A percentile compares a stretch with the other conserved stretches of the same genome.
phyloP scores from a whole-genome alignment of 805 yeast species.

The Hemisphaericaspora nanyangensis region DNA sequence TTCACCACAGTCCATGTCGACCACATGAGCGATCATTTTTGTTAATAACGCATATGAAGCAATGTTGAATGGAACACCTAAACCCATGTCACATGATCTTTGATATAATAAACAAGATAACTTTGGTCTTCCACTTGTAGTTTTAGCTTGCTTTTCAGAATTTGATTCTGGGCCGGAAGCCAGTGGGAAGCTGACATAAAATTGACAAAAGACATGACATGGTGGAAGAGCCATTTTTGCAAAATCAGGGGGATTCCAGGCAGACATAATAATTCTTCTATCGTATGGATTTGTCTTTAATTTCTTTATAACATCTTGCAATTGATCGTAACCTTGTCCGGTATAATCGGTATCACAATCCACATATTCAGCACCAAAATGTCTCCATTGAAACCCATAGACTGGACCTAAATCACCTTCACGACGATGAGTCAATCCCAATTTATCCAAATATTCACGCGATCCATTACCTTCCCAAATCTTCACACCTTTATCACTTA shows the following conservation, averaged over 20 bases:
- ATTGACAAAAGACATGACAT: slow-evolving; percentile 94
- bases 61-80: slow-evolving; percentile 98
- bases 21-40: slow-evolving; percentile 93
- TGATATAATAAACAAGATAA: slow-evolving; percentile 89
- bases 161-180: slow-evolving; percentile 22
- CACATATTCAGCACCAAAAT: slow-evolving; percentile 89
- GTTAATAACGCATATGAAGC: slow-evolving; percentile 94
- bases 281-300: slow-evolving; percentile 89
- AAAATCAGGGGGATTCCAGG: slow-evolving; percentile 98
- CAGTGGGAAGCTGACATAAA: slow-evolving; percentile 82
- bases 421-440: slow-evolving; percentile 75
- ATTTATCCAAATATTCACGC: slow-evolving; percentile 77
- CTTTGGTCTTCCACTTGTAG: slow-evolving; percentile 45
- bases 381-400: slow-evolving; percentile 99
- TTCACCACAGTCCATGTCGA: slow-evolving; percentile 93
- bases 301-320: slow-evolving; percentile 72
- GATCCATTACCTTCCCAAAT: slow-evolving; percentile 99
- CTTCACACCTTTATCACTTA: slow-evolving; percentile 82
- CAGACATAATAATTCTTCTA: slow-evolving; percentile 88
- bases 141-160: slow-evolving; percentile 9
- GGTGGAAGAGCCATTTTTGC: slow-evolving; percentile 96
- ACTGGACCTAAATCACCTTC: slow-evolving; percentile 98
- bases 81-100: slow-evolving; percentile 98
- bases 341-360: slow-evolving; percentile 86
- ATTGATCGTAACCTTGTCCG: slow-evolving; percentile 88